Base-by-base conservation (phyloP, 2,329 filamentous ascomycete genomes). In the Colletotrichum sp. region DNA sequence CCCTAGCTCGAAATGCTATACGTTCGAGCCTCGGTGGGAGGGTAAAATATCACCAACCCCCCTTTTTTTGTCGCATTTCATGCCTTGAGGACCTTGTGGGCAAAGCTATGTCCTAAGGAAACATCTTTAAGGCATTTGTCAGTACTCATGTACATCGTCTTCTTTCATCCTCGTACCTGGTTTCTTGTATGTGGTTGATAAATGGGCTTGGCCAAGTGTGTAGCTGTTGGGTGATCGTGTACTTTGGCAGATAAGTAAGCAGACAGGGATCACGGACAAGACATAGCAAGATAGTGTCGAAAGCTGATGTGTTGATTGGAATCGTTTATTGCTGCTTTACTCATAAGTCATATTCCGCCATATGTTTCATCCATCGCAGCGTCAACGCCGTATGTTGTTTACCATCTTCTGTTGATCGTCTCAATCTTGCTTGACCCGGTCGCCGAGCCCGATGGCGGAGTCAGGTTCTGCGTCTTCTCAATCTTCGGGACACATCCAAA, bases 401-500 rank as follows among this genome's bases (percentile, higher is more conserved):
- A 63, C 63, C 63, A 66, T 4, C 63, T 49, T 27, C 39, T 49
- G 39, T 49, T 49, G 27, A 63, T 25, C 3, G 36, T 55, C 5
- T 71, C 27, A 19, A 64, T 44, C n/a, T 16, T 71, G 29, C 22
- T 63, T 27, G 30, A 30, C 25, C 19, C 32, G 29, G n/a, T 64
- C 27, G 59, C 36, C 19, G 68, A 61, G 34, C 64, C 29, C 15
- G 70, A 64, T 8, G 22, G 11, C 19, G 64, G 22, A 11, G 27
- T 19, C 12, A 74, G 74, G 15, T 74, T 76, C 34, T 76, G 74
- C 13, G 65, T 62, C 65, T 69, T 74, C 29, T 69, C 74, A 29
- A 76, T 74, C 36, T 76, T 76, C 19, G 74, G 71, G 3, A 76
- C 74, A 9, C 70, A 69, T 29, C 74, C 74, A 52, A 76, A 76